These are phyloP conservation scores for Trichosporon faecale DNA, from an alignment of 1,284 basidiomycete species.

Conservation along the genomic window DNA sequence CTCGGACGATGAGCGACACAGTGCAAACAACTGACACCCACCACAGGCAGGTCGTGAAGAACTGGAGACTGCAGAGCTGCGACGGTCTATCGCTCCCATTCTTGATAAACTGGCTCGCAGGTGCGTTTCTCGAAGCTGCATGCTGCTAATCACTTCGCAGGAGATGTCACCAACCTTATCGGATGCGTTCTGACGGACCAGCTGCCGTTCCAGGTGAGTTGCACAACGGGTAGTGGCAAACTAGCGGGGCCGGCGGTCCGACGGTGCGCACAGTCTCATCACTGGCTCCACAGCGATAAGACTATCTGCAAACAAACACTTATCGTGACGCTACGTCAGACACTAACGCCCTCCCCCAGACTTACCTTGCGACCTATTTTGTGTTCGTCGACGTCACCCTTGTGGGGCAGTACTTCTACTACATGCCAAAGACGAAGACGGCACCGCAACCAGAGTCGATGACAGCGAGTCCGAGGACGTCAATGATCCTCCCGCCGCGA, in stretches of 20 bases:
- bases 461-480: conserved; percentile 10
- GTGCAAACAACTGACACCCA: neutral
- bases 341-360: conserved; percentile 56
- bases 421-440: conserved; percentile 45
- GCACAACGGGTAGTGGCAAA: neutral
- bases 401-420: conserved; percentile 75
- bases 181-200: conserved; percentile 84
- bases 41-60: conserved; percentile 73
- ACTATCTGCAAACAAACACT: neutral
- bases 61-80: conserved; percentile 67
- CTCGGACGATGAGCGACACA: neutral
- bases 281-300: neutral
- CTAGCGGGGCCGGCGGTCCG: neutral
- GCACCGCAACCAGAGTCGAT: conserved; percentile 24
- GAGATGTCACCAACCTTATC: conserved; percentile 83
- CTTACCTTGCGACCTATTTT: conserved; percentile 82
- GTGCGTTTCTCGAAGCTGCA: conserved; percentile 54
- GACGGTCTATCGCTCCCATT: conserved; percentile 86
- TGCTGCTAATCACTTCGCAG: conserved; percentile 52
- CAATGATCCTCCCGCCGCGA: conserved; percentile 12
- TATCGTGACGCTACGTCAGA: neutral
- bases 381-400: conserved; percentile 72
- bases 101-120: conserved; percentile 82
- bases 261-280: neutral
- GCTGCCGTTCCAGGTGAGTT: conserved; percentile 82